phyloP scores from a whole-genome alignment of 1,139 yeast species.

The Pneumocystis murina region DNA sequence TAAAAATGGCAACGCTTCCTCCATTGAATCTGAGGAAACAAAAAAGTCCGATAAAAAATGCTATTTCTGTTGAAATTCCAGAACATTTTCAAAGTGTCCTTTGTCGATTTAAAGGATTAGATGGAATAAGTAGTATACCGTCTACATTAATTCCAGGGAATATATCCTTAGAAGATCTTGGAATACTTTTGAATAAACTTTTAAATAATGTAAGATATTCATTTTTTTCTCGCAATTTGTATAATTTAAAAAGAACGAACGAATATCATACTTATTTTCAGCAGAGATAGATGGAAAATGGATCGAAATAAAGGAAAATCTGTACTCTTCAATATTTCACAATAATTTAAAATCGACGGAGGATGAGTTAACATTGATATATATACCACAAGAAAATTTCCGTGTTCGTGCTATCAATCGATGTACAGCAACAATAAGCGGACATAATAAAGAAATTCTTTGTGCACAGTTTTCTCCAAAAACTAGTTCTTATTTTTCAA shows the following conservation, averaged over 20 bases:
- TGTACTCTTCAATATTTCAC: constrained; percentile 64
- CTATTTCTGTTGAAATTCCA: neutral
- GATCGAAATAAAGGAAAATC: constrained; percentile 61
- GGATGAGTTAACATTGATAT: constrained; percentile 78
- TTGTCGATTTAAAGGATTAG: neutral
- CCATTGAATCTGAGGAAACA: neutral
- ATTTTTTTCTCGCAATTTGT: neutral
- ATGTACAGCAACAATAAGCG: constrained; percentile 82
- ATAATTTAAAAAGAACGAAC: neutral
- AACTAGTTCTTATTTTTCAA: constrained; percentile 61
- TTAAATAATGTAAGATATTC: neutral
- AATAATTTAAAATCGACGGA: constrained; percentile 85
- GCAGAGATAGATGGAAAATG: neutral
- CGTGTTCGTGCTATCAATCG: constrained; percentile 85
- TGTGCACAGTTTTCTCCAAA: constrained; percentile 91
- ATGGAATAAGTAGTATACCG: neutral
- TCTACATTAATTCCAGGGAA: neutral
- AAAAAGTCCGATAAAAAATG: neutral
- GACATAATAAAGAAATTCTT: constrained; percentile 86
- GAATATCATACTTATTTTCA: neutral
- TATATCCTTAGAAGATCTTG: neutral
- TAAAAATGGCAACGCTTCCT: neutral
- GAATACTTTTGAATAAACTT: neutral
- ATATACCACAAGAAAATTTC: constrained; percentile 89
- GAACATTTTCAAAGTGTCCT: neutral